Base-by-base conservation (phyloP, 805 yeast species). In the Ogataea pilisensis region DNA sequence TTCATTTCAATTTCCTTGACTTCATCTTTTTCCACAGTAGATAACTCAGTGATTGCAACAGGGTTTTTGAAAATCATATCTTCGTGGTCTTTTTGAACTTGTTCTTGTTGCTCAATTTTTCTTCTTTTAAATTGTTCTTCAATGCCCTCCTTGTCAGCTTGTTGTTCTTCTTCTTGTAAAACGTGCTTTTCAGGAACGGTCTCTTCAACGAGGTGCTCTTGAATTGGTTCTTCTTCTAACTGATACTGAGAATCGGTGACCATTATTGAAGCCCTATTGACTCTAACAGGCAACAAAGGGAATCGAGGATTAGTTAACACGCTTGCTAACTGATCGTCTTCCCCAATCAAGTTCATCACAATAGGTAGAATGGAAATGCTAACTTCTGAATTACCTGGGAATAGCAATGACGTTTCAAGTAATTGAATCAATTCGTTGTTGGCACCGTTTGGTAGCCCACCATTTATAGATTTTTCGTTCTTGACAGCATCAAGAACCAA, bases 301-400 rank as follows among this genome's bases (percentile, higher is more conserved):
- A 87, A 75, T 53, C 93, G 70, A 31, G 96, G 95, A 52, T 84
- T 83, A 39, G 77, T 72, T 50, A 86, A 68, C 1, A 83, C 68
- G 53, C 85, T 76, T 31, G 81, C 57, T 17, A 75, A 55, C 8
- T 69, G 73, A 53, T 78, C 76, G 31, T 65, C 59, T 12, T 71
- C 60, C 3, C 69, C 69, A 44, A 83, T 57, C 5, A 84, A 54
- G 2, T 68, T 63, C 11, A 77, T 60, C 1, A 84, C 82, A 43
- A 90, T 77, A 8, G 96, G 95, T 45, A 85, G 66, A 24, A 85
- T 69, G 12, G 88, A 80, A 31, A 75, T 72, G 25, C 51, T 46
- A 2, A 74, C 71, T 38, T 80, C 82, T 30, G 68, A 66, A 28
- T 57, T 59, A 4, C 84, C 86, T 2, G 96, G 95, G 55, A 73